Evolutionary conservation across 192 early-diverging fungal genomes (phyloP).

Genomic region (Umbelopsis ramanniana): DNA sequence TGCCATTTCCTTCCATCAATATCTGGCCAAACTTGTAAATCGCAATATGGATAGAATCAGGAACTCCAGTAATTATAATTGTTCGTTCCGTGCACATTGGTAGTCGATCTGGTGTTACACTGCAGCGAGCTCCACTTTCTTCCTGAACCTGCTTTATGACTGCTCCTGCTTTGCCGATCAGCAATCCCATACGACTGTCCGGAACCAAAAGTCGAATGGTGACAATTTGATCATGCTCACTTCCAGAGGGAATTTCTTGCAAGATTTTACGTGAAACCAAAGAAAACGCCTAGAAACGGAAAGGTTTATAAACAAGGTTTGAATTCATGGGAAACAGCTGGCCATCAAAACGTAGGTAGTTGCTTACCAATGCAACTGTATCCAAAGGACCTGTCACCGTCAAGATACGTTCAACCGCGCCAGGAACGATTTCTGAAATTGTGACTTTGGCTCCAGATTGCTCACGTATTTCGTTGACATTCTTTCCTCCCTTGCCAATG

Average conservation of each 20-base stretch:
- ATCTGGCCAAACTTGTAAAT: constrained; percentile 81
- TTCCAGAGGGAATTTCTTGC: constrained; percentile 59
- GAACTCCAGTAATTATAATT: constrained; percentile 80
- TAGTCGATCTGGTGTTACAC: constrained; percentile 86
- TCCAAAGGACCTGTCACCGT: constrained; percentile 73
- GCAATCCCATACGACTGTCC: constrained; percentile 82
- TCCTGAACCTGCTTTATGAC: constrained; percentile 96
- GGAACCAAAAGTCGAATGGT: constrained; percentile 88
- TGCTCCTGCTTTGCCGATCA: constrained; percentile 88
- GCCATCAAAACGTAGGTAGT: not conserved
- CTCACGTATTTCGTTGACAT: constrained; percentile 90
- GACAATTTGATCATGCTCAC: constrained; percentile 35
- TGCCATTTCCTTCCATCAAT: constrained; percentile 75
- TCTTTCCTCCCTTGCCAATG: constrained; percentile 87
- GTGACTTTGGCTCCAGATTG: constrained; percentile 84
- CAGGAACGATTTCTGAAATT: constrained; percentile 85
- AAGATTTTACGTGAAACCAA: constrained; percentile 78
- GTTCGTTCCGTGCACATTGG: constrained; percentile 92
- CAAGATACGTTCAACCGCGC: constrained; percentile 74
- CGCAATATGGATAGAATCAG: constrained; percentile 84
- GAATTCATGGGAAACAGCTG: not conserved
- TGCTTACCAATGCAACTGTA: constrained; percentile 67
- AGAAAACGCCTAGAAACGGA: constrained; percentile 49
- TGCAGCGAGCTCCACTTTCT: constrained; percentile 78
- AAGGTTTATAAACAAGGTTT: not conserved